Base-by-base conservation (phyloP, 2,329 filamentous ascomycete species). In the Xylariaceae sp. region DNA sequence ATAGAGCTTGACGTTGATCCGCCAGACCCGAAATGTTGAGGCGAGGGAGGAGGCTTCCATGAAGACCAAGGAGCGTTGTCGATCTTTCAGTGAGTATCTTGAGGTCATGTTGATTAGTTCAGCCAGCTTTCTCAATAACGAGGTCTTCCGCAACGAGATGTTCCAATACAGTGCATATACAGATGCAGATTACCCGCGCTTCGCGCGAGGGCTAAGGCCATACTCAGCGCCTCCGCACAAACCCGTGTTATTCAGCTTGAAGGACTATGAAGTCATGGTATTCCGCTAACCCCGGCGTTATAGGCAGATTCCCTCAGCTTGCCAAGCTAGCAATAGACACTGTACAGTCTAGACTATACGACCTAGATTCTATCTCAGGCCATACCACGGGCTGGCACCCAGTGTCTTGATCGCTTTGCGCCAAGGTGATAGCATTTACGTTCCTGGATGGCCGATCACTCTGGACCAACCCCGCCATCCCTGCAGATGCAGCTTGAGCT, bases 261-360 rank as follows among this genome's bases (percentile, higher is more conserved):
- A 32, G 8, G 13, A 17, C 4, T 32, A 17, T 7, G 13, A 7
- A 32, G 13, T n/a, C 12, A 17, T 9, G 13, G 30, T 32, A n/a
- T 32, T n/a, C 7, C 30, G 15, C 30, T n/a, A 32, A 46, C 47
- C 47, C 45, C 44, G 44, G 42, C 47, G 37, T 28, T 41, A n/a
- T 17, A 19, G 38, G 35, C 17, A 38, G 41, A 40, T 22, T 37
- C 30, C 31, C 3, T n/a, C 9, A 26, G 31, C 39, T 37, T 15
- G 4, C 19, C 6, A 34, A 26, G 28, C 22, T 41, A 38, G n/a
- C 13, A 16, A 15, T 15, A 16, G 11, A 29, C 41, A 49, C 47
- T 44, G 47, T 49, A 26, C 11, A 16, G 4, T 19, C 19, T 19
- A 34, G n/a, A 29, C 34, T 11, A 26, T 30, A 37, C 22, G 30